These are phyloP conservation scores for Cyclotella kingstonii DNA, from an alignment of 108 stramenopile species.

Conservation along the genomic window DNA sequence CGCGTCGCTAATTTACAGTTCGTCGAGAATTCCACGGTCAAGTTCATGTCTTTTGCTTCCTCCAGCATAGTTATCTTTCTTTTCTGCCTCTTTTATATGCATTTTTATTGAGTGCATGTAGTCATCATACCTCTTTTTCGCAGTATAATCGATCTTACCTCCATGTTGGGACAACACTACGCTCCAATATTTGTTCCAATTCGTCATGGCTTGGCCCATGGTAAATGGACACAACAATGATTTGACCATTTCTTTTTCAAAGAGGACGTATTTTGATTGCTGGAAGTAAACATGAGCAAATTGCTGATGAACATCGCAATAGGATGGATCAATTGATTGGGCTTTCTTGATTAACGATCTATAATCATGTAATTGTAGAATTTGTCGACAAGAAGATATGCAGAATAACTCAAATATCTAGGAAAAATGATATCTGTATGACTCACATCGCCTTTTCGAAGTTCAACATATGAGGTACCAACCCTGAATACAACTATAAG, in stretches of 20 bases:
- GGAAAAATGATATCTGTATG: background rate
- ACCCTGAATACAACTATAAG: slow-evolving; percentile 68
- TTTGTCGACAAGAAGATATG: background rate
- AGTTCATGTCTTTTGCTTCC: background rate
- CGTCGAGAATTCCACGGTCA: too few relatives aligned
- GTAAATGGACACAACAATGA: slow-evolving; percentile 74
- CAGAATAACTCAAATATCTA: slow-evolving; percentile 1
- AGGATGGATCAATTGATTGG: slow-evolving; percentile 68
- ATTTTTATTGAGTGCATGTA: slow-evolving; percentile 43
- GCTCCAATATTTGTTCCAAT: slow-evolving; percentile 79
- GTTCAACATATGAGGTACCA: slow-evolving; percentile 62
- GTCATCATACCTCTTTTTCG: slow-evolving; percentile 38
- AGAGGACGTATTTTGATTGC: slow-evolving; percentile 44
- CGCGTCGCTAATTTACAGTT: too few relatives aligned
- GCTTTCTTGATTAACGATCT: slow-evolving; percentile 53
- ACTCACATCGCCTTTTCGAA: slow-evolving; percentile 46
- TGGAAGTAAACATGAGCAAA: slow-evolving; percentile 72
- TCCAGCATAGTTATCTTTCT: background rate
- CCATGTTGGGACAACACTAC: slow-evolving; percentile 15
- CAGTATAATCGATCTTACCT: background rate
- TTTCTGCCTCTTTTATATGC: slow-evolving; percentile 19
- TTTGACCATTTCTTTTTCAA: slow-evolving; percentile 64
- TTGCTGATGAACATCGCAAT: slow-evolving; percentile 82
- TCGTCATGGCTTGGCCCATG: slow-evolving; percentile 56
- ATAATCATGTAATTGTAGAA: background rate